Conservation (phyloP, 2,329 filamentous ascomycete species). For the Aspergillus jensenii region DNA sequence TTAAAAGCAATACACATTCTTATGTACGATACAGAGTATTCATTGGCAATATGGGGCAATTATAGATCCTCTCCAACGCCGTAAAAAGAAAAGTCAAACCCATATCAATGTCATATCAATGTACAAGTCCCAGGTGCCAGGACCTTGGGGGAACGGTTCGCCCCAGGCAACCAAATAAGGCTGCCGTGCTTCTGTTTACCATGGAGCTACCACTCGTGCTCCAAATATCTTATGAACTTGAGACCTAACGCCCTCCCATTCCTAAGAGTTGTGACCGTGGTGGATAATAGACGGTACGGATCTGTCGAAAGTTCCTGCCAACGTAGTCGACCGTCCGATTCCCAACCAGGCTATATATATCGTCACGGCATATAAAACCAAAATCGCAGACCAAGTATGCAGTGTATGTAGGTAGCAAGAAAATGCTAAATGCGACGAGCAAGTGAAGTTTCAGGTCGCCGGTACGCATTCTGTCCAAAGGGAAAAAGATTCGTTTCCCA, state of each 20-base stretch:
- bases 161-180: constrained; percentile 9
- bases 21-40: background rate
- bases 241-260: constrained; percentile 13
- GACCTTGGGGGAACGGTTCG: constrained; percentile 6
- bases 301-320: background rate
- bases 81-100: constrained; percentile 12
- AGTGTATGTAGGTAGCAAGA: constrained; percentile 7
- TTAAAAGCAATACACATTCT: background rate
- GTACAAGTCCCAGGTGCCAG: constrained; percentile 26
- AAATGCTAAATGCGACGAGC: constrained; percentile 6
- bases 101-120: constrained; percentile 23
- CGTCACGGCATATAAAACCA: constrained; percentile 25
- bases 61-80: constrained; percentile 5
- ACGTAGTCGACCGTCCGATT: constrained; percentile 3
- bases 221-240: background rate
- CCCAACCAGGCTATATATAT: constrained; percentile 23
- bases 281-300: background rate
- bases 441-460: background rate
- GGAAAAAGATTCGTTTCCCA: background rate
- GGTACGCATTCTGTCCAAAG: background rate
- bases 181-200: background rate
- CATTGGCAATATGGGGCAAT: background rate
- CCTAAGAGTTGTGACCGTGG: constrained; percentile 1
- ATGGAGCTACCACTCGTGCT: background rate
- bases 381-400: constrained; percentile 15